Evolutionary conservation across 2,329 filamentous ascomycete genomes (phyloP), one percentile per base, ranked within the genome.

Genomic region (Madurella mycetomatis): DNA sequence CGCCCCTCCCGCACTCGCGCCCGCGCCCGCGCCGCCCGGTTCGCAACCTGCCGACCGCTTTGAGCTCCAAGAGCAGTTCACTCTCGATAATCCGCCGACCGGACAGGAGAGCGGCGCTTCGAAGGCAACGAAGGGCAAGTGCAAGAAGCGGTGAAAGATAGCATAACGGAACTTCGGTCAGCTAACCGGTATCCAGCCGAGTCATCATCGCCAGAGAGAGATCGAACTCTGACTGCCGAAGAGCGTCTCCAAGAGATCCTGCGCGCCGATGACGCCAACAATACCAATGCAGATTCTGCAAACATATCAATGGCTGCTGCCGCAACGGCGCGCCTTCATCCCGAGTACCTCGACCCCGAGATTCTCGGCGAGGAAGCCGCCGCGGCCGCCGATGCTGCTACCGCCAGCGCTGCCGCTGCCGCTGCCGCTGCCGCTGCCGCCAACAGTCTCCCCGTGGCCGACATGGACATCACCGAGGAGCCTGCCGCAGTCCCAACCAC

Each of bases 11-110:
- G 53, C 45, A 25, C 43, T 50, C 42, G 58, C 45, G 19, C 53
- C 56, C n/a, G 53, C 45, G 31, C 43, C 51, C 42, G 58, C 45
- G 19, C 52, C 48, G 47, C 42, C 54, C 30, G 19, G 60, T 64
- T 55, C 54, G 9, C 60, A 62, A 34, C 57, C 63, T 9, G 52
- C 60, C 39, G 72, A 75, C 42, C 70, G 71, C 42, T 76, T 82
- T 56, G 79, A 83, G 58, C 64, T 83, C 11, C 80, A 83, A 39
- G 81, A 84, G 45, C 80, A 83, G 42, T 83, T 79, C 63, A 79
- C 79, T 2, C 65, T 82, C 4, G 81, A 84, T 18, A 79, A 83
- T 49, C 77, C 79, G 1, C 77, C 80, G 1, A 62, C 74, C 15
- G 75, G 69, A 64, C 80, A 80, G 44, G 79, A 80, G 41, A 67